Percentiles rank a stretch among this genome's conserved stretches.
These are phyloP conservation scores for Rhododendron molle DNA, from an alignment of 148 eudicot genomes.

Conservation along the genomic window DNA sequence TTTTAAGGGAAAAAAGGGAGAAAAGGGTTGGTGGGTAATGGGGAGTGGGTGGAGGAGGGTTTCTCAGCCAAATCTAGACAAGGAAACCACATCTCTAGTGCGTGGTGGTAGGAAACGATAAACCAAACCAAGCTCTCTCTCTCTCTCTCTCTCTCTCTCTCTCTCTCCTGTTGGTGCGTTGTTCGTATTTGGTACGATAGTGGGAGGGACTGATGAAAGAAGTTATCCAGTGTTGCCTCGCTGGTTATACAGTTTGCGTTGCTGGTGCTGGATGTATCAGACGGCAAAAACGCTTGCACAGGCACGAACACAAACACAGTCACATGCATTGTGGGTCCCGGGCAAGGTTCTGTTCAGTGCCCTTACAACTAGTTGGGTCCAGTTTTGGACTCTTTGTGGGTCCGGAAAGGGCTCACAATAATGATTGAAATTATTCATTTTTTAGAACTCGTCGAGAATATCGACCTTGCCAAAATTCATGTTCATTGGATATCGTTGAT, in stretches of 20 bases:
- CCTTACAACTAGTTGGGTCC: too few species aligned
- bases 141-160: conserved; percentile 7
- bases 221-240: neutral
- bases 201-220: neutral
- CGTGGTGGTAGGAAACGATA: conserved; percentile 25
- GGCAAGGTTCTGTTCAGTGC: too few species aligned
- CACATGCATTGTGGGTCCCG: too few species aligned
- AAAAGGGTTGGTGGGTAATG: conserved; percentile 25
- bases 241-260: neutral
- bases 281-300: too few species aligned
- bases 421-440: too few species aligned
- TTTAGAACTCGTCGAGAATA: too few species aligned
- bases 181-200: conserved; percentile 3
- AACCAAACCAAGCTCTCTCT: neutral
- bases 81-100: conserved; percentile 37
- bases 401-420: too few species aligned
- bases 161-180: neutral
- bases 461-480: too few species aligned
- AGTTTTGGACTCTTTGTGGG: too few species aligned
- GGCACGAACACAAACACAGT: too few species aligned
- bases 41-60: conserved; percentile 46
- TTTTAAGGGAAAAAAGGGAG: neutral
- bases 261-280: neutral
- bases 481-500: too few species aligned
- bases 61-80: conserved; percentile 26